A percentile compares a stretch with the other conserved stretches of the same genome.
phyloP scores from a whole-genome alignment of 805 yeast species.

The Tetrapisispora phaffii region DNA sequence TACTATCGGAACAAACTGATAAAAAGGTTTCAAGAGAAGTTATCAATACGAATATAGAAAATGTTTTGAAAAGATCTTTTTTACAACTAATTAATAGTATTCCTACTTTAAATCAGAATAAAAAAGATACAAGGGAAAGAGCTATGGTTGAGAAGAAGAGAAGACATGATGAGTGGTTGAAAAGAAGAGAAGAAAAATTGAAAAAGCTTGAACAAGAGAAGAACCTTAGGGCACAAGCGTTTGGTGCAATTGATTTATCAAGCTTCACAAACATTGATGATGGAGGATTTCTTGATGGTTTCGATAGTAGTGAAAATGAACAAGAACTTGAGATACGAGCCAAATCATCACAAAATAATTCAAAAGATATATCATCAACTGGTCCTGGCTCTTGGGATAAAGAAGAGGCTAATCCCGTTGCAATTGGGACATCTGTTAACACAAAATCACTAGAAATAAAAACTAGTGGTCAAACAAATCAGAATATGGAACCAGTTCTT shows the following conservation, averaged over 20 bases:
- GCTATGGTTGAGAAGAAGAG: conserved; percentile 29
- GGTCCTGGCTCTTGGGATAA: not conserved
- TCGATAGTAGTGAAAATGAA: conserved; percentile 4
- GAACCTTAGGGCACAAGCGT: not conserved
- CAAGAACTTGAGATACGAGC: conserved; percentile 1
- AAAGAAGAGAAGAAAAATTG: conserved; percentile 23
- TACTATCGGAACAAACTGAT: conserved; percentile 1
- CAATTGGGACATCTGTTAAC: no score
- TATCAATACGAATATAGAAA: conserved; percentile 6
- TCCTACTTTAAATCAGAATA: conserved; percentile 10
- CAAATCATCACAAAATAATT: not conserved
- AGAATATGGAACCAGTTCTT: no score
- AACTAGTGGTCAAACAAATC: no score
- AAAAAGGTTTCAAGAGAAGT: conserved; percentile 7
- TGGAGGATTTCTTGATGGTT: conserved; percentile 21
- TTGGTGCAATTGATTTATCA: conserved; percentile 16
- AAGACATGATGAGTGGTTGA: conserved; percentile 15
- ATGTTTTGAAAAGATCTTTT: conserved; percentile 13
- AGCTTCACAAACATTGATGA: conserved; percentile 22
- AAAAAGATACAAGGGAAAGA: conserved; percentile 18
- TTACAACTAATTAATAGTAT: conserved; percentile 9
- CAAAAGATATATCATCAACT: not conserved
- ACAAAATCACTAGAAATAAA: no score
- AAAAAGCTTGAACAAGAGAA: conserved; percentile 8
- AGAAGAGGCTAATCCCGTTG: not conserved